Evolutionary conservation across 768 basidiomycete species (phyloP), one percentile per base, ranked within the genome.

Genomic region (Psilocybe cyanescens): DNA sequence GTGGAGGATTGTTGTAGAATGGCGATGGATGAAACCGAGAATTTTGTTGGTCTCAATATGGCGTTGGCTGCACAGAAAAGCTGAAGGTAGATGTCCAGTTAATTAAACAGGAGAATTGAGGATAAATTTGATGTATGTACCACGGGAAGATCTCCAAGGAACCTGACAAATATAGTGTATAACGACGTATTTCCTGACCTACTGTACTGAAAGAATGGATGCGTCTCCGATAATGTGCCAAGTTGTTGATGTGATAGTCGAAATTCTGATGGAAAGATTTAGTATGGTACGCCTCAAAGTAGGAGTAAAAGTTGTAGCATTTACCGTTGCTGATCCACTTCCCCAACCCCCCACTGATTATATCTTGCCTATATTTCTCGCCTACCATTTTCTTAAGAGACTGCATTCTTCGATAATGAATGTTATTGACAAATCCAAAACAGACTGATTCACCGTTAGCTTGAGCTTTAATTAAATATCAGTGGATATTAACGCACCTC

Each of bases 21-120:
- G 1, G 79, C 79, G 28, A 81, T 70, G 1, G 76, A 75, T 0
- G 78, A 71, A 12, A 81, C 53, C 2, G 80, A 78, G 50, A 79
- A 76, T 44, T 70, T 69, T 0, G 68, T 58, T 2, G 80, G 79
- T 45, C 69, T 68, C 2, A 75, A 39, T 1, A 78, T 55, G 0
- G 74, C 74, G 28, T 71, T 67, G 6, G 72, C 46, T 0, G 76
- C 78, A 48, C 74, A 81, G 52, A 76, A 81, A 1, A 78, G 60
- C 80, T 81, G 9, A 52, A 3, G 1, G 8, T 44, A 39, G 29
- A 19, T 46, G 19, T 8, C 1, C 31, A 50, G 19, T 14, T 41
- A 19, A 19, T 35, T 24, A 24, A 8, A 2, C 1, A 12, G 24
- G 19, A n/a, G 24, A 2, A 12, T 12, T 14, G 33, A 30, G 2